Percentiles rank a stretch among this genome's conserved stretches.
These are phyloP conservation scores for Parsonsia alboflavescens DNA, from an alignment of 257 asterid genomes.

Conservation along the genomic window DNA sequence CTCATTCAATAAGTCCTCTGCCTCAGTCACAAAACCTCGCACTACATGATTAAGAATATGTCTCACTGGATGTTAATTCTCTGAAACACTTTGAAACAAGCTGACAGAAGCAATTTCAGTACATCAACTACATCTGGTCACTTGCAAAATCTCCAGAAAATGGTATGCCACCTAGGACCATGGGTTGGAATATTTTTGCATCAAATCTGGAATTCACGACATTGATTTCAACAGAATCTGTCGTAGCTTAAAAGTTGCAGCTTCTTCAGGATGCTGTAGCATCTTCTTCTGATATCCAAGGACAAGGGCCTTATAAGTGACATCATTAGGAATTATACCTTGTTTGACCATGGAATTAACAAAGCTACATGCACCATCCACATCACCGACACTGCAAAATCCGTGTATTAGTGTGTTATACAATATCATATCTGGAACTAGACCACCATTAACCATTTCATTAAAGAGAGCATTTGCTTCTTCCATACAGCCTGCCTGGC, in stretches of 20 bases:
- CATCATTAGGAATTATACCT: conserved; percentile 19
- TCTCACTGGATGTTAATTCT: neutral
- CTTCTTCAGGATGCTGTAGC: conserved; percentile 16
- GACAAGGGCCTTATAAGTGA: conserved; percentile 17
- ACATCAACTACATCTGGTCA: neutral
- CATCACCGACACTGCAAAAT: conserved; percentile 19
- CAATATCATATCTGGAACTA: conserved; percentile 25
- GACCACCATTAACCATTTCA: conserved; percentile 16
- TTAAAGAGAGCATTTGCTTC: conserved; percentile 22
- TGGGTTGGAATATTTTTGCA: neutral
- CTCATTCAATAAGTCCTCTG: conserved; percentile 22
- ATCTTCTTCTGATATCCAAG: conserved; percentile 20
- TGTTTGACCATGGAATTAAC: conserved; percentile 20
- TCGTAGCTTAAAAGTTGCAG: conserved; percentile 19
- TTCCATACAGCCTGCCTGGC: conserved; percentile 15
- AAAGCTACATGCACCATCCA: conserved; percentile 15
- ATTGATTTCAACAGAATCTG: conserved; percentile 11
- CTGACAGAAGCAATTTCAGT: neutral
- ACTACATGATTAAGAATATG: too few relatives aligned
- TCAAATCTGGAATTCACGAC: neutral
- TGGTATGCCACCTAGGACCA: neutral
- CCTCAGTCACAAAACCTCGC: conserved; percentile 24
- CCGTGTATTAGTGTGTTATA: conserved; percentile 29
- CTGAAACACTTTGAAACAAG: neutral
- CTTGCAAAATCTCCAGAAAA: neutral